Percentiles rank a stretch among this genome's conserved stretches.
phyloP scores from a whole-genome alignment of 2,329 filamentous ascomycete species.

The Corinectria fuckeliana region DNA sequence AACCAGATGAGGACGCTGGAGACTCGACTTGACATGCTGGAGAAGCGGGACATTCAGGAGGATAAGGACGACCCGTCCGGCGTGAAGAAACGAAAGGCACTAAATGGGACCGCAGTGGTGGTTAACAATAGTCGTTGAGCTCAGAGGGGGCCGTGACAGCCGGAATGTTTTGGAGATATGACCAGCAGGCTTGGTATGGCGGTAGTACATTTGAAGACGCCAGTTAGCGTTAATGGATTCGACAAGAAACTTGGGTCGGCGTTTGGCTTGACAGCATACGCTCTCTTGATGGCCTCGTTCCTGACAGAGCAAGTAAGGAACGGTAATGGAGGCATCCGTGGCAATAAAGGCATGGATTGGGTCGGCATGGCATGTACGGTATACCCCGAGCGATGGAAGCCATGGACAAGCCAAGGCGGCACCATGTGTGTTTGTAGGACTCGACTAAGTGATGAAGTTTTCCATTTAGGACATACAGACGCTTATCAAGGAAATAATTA shows the following conservation, averaged over 20 bases:
- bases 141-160: neutral
- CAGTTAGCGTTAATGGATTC: neutral
- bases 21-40: constrained; percentile 30
- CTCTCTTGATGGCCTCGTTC: neutral
- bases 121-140: constrained; percentile 20
- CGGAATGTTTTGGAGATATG: neutral
- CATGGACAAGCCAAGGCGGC: neutral
- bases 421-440: neutral
- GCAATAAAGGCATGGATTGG: neutral
- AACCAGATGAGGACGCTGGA: constrained; percentile 29
- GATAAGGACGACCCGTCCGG: constrained; percentile 12
- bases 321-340: neutral
- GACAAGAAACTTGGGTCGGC: neutral
- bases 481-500: neutral
- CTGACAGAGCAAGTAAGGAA: neutral
- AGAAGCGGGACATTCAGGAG: constrained; percentile 21
- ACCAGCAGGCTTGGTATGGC: neutral
- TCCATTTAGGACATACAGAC: neutral
- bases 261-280: neutral
- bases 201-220: neutral
- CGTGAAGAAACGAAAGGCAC: constrained; percentile 33
- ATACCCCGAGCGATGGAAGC: neutral
- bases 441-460: neutral
- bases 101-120: constrained; percentile 26
- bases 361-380: neutral